These are phyloP conservation scores for Sporothrix pallida DNA, from an alignment of 2,329 filamentous ascomycete species.

Conservation along the genomic window DNA sequence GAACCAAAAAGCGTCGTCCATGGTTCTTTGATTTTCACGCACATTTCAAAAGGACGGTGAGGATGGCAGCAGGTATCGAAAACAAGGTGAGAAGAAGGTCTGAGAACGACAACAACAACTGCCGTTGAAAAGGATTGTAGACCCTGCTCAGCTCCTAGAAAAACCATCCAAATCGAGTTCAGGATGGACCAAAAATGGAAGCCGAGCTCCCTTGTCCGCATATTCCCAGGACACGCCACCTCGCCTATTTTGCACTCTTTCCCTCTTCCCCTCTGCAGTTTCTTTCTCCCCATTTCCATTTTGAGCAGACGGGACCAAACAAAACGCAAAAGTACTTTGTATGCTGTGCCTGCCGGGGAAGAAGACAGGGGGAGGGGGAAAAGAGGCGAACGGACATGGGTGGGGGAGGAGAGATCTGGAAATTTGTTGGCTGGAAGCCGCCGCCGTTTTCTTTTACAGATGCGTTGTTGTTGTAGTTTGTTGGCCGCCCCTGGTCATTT, in stretches of 20 bases:
- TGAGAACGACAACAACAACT: not conserved
- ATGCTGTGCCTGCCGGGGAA: not conserved
- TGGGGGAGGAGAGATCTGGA: not conserved
- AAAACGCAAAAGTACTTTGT: conserved; percentile 20
- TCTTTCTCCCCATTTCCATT: not conserved
- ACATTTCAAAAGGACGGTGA: not conserved
- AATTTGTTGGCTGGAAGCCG: conserved; percentile 7
- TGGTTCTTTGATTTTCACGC: not conserved
- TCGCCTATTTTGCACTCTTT: not conserved
- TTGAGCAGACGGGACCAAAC: conserved; percentile 21
- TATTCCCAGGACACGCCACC: not conserved
- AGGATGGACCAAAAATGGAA: not conserved
- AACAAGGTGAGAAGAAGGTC: not conserved
- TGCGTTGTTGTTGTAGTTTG: not conserved
- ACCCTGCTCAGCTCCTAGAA: not conserved
- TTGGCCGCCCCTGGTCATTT: not conserved
- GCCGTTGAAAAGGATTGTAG: not conserved
- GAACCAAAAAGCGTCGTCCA: not conserved
- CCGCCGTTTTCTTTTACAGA: not conserved
- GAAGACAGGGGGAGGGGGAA: not conserved
- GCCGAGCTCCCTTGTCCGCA: not conserved
- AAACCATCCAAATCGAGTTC: not conserved
- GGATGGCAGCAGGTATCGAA: not conserved
- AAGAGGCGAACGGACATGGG: not conserved
- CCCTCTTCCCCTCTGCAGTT: not conserved